Evolutionary conservation across 495 filamentous ascomycete species (phyloP), one percentile per base, ranked within the genome.

Genomic region (Tuber aestivum): DNA sequence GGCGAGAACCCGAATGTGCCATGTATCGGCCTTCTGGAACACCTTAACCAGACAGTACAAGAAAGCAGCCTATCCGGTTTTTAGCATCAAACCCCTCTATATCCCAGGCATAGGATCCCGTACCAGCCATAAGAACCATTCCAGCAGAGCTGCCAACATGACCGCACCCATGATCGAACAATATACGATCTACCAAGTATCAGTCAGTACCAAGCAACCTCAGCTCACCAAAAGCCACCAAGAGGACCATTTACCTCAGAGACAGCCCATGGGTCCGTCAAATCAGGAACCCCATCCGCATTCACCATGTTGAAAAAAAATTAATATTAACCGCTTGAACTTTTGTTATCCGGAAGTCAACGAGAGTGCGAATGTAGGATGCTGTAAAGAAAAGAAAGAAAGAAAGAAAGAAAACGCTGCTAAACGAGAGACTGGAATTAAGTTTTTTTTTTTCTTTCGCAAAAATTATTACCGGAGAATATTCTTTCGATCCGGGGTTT

Each of bases 111-210:
- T n/a, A n/a, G n/a, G n/a, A 37, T 12, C 45, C 23, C 71, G 73
- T 81, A 81, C 90, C 68, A 97, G 88, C 92, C 94, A 97, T 7
- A 99, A 88, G 70, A 97, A 89, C 95, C 95, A 98, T 85, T 99
- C 95, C 35, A 97, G 87, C 38, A 93, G 86, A 3, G 95, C 95
- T 68, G 91, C 92, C 2, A 94, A 80, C 91, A 97, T 92, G 35
- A 97, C 86, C 35, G 91, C 85, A 65, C 92, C 92, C 72, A 97
- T 88, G 80, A 97, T 92, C 71, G 90, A 86, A 35, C 95, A 90
- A 82, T 97, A 97, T 70, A 94, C 84, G 75, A 94, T 91, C 91
- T 94, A 78, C 32, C 2, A 78, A 68, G 70, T 41, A n/a, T 35
- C 21, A 16, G 79, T 85, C 61, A 84, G 78, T 44, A 70, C 38